phyloP scores from a whole-genome alignment of 768 basidiomycete genomes.

The Amanita muscaria region DNA sequence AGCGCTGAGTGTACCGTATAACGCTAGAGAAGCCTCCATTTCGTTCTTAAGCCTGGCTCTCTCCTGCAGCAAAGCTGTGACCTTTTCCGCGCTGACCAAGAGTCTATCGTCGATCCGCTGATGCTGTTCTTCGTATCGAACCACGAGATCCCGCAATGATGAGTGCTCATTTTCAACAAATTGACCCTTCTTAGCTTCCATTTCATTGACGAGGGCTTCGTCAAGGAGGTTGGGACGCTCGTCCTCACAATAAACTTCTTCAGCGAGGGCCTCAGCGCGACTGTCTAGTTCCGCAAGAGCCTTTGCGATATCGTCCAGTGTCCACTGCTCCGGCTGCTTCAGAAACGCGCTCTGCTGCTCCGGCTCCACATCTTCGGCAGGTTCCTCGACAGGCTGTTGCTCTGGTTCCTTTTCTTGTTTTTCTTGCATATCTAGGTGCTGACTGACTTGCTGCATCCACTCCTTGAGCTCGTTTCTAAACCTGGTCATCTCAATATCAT shows the following conservation, averaged over 20 bases:
- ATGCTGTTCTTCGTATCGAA: not conserved
- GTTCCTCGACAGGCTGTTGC: not conserved
- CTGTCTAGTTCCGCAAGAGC: slow-evolving; percentile 13
- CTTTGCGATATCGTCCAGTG: slow-evolving; percentile 17
- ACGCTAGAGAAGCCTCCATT: not conserved
- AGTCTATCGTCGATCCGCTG: not conserved
- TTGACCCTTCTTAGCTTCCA: slow-evolving; percentile 21
- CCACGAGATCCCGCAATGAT: not conserved
- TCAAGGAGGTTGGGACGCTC: slow-evolving; percentile 37
- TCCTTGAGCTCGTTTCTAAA: slow-evolving; percentile 23
- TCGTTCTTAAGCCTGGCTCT: not conserved
- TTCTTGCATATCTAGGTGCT: slow-evolving; percentile 12
- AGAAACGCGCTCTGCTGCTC: slow-evolving; percentile 10
- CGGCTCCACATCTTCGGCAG: not conserved
- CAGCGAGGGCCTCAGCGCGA: slow-evolving; percentile 9
- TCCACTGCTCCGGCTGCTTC: slow-evolving; percentile 11
- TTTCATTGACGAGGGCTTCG: slow-evolving; percentile 64
- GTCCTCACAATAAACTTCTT: slow-evolving; percentile 13
- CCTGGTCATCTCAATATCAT: slow-evolving; percentile 16
- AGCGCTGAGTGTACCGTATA: not conserved
- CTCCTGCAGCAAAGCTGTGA: slow-evolving; percentile 5
- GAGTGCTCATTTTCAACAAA: not conserved
- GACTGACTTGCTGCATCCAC: slow-evolving; percentile 23
- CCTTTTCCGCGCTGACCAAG: not conserved
- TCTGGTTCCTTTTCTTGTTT: slow-evolving; percentile 9